These are phyloP conservation scores for Trichosporon inkin DNA, from an alignment of 1,284 basidiomycete genomes.

Conservation along the genomic window DNA sequence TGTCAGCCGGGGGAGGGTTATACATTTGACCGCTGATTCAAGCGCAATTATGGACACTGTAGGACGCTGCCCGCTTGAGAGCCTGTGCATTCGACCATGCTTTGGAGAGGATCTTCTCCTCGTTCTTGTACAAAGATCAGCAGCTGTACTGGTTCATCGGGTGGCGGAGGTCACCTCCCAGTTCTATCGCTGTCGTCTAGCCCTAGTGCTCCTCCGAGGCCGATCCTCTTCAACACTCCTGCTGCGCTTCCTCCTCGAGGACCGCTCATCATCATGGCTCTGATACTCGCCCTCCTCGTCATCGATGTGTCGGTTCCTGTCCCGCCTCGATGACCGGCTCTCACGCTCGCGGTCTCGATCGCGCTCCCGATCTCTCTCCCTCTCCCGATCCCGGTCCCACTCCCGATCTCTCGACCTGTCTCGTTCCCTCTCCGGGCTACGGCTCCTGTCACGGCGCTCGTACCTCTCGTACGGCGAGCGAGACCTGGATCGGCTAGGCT, in stretches of 20 bases:
- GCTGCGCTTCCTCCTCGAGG: conserved; percentile 1
- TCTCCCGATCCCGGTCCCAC: conserved; percentile 14
- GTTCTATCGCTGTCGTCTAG: conserved; percentile 5
- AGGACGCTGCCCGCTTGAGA: too few species aligned
- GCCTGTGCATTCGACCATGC: too few species aligned
- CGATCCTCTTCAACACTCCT: conserved; percentile 1
- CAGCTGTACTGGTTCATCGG: too few species aligned
- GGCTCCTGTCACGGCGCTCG: conserved; percentile 11
- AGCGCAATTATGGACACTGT: too few species aligned
- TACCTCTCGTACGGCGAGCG: conserved; percentile 7
- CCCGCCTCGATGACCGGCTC: neutral
- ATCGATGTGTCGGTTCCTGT: neutral
- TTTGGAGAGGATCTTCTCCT: too few species aligned
- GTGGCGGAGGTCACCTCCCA: too few species aligned
- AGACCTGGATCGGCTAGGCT: conserved; percentile 12
- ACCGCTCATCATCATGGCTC: conserved; percentile 2
- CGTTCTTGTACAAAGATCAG: too few species aligned
- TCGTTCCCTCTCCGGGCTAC: conserved; percentile 2
- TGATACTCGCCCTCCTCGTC: conserved; percentile 3
- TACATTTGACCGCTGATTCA: too few species aligned
- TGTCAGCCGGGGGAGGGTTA: too few species aligned
- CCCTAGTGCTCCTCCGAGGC: neutral
- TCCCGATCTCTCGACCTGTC: conserved; percentile 15
- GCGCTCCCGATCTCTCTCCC: conserved; percentile 13
- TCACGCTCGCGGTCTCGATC: conserved; percentile 18